Percentiles rank a stretch among this genome's conserved stretches.
Evolutionary conservation across 2,329 filamentous ascomycete species (phyloP).

Genomic region (Claviceps purpurea): DNA sequence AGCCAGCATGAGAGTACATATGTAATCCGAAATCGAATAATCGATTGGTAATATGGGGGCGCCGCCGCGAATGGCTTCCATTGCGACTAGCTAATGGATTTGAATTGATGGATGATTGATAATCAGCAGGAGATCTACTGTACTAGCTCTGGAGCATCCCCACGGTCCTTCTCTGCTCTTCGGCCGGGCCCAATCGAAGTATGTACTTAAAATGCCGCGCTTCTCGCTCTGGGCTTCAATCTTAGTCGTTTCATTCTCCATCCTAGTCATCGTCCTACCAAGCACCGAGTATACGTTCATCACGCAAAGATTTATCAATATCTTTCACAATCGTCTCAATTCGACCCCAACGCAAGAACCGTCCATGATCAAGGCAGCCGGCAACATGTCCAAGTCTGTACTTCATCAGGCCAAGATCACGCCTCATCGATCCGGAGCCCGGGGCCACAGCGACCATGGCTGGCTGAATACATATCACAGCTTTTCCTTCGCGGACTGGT

Average conservation of each 20-base stretch:
- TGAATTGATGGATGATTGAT: conserved; percentile 1
- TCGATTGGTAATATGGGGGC: not conserved
- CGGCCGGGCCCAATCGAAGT: conserved; percentile 8
- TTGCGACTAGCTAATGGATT: not conserved
- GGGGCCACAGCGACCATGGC: conserved; percentile 70
- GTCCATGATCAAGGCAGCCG: conserved; percentile 23
- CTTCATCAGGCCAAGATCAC: conserved; percentile 59
- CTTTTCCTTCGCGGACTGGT: conserved; percentile 67
- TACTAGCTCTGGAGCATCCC: not conserved
- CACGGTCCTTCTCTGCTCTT: conserved; percentile 15
- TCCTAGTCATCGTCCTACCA: conserved; percentile 18
- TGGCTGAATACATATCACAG: conserved; percentile 84
- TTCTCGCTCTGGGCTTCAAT: conserved; percentile 19
- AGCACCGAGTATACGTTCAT: conserved; percentile 6
- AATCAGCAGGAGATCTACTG: conserved; percentile 5
- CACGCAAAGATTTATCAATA: conserved; percentile 6
- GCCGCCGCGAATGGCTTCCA: not conserved
- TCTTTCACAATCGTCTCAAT: conserved; percentile 1
- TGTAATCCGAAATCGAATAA: too few relatives aligned
- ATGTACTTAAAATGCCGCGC: conserved; percentile 24
- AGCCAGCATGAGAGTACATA: conserved; percentile 3
- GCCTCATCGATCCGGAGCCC: conserved; percentile 55
- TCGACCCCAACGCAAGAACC: conserved; percentile 1
- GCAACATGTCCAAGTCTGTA: conserved; percentile 44
- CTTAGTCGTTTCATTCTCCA: conserved; percentile 25